Evolutionary conservation across 495 filamentous ascomycete genomes (phyloP), one percentile per base, ranked within the genome.

Genomic region (Filosporella fistucella): DNA sequence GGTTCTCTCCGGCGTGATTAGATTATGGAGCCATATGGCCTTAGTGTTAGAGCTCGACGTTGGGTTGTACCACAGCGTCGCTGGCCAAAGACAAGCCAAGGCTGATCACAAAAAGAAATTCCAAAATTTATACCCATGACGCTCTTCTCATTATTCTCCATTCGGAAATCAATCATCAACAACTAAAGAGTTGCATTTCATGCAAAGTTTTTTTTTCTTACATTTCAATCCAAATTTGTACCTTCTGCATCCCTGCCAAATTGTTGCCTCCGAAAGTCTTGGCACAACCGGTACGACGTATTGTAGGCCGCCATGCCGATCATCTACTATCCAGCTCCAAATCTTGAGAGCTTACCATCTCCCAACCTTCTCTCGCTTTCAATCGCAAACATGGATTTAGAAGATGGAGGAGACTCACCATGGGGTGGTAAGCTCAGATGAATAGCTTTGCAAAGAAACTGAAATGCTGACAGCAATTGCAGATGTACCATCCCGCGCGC

Each of bases 401-500:
- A 81, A 60, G 66, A 75, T 52, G 77, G 75, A 51, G 80, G 67
- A 61, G 64, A 84, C 63, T 86, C 82, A 47, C 82, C 82, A 45
- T 86, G 82, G 82, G 81, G 81, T 59, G 82, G 82, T 85, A 72
- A 61, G 53, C 57, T 37, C 25, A n/a, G n/a, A 42, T 46, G 4
- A 7, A 13, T 44, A 44, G 21, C 0, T 11, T 22, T 24, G 3
- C 20, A n/a, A 17, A 12, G 2, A 20, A 13, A 39, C 14, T 45
- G 25, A 37, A 39, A 28, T 18, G 14, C 25, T 43, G 32, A 38
- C 41, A 23, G 44, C 14, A 18, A 13, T 21, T 32, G 13, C 29
- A 60, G 57, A 60, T 49, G 57, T 60, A 26, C 57, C 57, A 29
- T 56, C 57, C 9, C 36, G 49, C 42, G 29, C 51, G 25, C 44